Conservation (phyloP, 306 rosid genomes). For the Pyrus communis region DNA sequence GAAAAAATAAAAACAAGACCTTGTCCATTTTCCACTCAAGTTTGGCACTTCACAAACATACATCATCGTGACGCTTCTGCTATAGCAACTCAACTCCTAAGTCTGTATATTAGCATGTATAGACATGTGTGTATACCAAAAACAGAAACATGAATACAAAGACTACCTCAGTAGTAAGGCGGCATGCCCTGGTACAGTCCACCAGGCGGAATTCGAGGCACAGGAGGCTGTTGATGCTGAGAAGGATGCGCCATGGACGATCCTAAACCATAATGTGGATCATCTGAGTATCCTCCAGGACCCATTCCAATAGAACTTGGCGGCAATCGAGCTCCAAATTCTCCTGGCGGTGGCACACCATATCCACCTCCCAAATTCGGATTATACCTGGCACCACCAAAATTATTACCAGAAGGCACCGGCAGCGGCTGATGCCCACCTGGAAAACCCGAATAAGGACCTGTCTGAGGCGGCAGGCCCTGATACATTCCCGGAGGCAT, state of each 20-base stretch:
- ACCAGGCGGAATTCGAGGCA: conserved; percentile 64
- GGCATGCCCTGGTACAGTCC: conserved; percentile 56
- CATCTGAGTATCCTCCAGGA: conserved; percentile 46
- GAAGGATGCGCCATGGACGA: conserved; percentile 22
- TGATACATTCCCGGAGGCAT: conserved; percentile 26
- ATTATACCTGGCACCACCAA: conserved; percentile 36
- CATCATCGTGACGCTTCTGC: background rate
- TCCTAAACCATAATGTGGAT: conserved; percentile 39
- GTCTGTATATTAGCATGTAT: background rate
- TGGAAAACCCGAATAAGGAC: conserved; percentile 39
- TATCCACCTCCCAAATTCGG: conserved; percentile 37
- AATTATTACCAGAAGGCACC: background rate
- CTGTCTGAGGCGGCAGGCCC: conserved; percentile 28
- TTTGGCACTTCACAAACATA: background rate
- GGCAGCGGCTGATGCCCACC: conserved; percentile 30
- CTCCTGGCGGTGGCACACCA: conserved; percentile 21
- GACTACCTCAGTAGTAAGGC: conserved; percentile 61
- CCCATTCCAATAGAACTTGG: conserved; percentile 53
- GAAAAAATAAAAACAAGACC: background rate
- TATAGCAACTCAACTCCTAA: background rate
- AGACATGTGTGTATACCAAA: background rate
- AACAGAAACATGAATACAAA: background rate
- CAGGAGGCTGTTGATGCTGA: conserved; percentile 35
- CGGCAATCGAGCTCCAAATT: conserved; percentile 46
- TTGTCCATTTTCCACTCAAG: background rate